Evolutionary conservation across 2,329 filamentous ascomycete species (phyloP).

Genomic region (Rhinocladiella mackenziei): DNA sequence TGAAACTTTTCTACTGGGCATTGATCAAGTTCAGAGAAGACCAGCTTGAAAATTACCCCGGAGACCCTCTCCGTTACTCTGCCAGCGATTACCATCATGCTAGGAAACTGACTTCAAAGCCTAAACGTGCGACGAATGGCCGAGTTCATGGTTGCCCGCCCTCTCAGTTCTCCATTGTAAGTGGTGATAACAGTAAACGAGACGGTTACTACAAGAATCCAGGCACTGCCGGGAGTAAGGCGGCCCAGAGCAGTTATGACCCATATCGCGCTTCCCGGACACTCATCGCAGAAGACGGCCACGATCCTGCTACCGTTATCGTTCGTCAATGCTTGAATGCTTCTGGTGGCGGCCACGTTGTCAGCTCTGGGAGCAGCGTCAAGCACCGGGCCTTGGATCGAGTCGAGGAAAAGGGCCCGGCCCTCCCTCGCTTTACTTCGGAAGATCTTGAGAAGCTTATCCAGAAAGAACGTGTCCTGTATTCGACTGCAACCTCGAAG

Average conservation of each 20-base stretch:
- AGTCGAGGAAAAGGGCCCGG: constrained; percentile 18
- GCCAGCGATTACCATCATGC: constrained; percentile 88
- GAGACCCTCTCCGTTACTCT: constrained; percentile 73
- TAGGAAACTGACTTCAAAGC: constrained; percentile 36
- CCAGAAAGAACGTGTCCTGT: constrained; percentile 24
- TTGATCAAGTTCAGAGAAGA: constrained; percentile 77
- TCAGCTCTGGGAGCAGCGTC: constrained; percentile 26
- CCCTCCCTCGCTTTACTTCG: constrained; percentile 20
- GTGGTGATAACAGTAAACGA: constrained; percentile 49
- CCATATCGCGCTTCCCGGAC: constrained; percentile 70
- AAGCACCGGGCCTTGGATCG: constrained; percentile 13
- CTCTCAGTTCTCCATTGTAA: constrained; percentile 56
- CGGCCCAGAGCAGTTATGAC: constrained; percentile 66
- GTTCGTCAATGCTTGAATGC: constrained; percentile 55
- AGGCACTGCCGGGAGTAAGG: constrained; percentile 40
- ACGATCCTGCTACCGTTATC: constrained; percentile 63
- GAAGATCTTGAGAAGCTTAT: constrained; percentile 24
- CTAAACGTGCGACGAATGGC: constrained; percentile 28
- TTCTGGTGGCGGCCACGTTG: constrained; percentile 37
- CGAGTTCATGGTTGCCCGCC: constrained; percentile 43
- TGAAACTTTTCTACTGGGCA: constrained; percentile 88
- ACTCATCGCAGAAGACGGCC: constrained; percentile 47
- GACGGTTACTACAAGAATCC: constrained; percentile 50
- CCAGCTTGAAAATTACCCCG: constrained; percentile 78
- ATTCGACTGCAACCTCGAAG: constrained; percentile 36